These are phyloP conservation scores for Xylariaceae sp. DNA, from an alignment of 2,329 filamentous ascomycete species.

Conservation along the genomic window DNA sequence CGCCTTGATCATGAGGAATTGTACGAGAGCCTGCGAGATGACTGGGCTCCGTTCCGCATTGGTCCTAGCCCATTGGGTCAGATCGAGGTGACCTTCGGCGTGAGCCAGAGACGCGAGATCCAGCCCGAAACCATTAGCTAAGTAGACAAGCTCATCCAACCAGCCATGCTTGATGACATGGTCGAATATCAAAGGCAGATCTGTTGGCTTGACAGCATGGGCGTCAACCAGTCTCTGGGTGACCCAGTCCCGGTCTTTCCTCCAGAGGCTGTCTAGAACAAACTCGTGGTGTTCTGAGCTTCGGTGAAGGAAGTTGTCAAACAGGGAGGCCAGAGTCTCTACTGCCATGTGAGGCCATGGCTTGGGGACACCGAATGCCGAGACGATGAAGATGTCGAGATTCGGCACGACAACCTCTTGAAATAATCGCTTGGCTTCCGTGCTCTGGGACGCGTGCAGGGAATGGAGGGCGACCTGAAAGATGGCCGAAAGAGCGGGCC, in stretches of 20 bases:
- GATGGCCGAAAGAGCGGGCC: constrained; percentile 68
- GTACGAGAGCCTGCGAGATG: constrained; percentile 64
- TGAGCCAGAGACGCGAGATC: constrained; percentile 84
- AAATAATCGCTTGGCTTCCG: constrained; percentile 58
- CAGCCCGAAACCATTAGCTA: constrained; percentile 76
- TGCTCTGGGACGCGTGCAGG: constrained; percentile 51
- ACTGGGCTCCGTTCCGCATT: constrained; percentile 59
- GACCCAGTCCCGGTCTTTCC: constrained; percentile 83
- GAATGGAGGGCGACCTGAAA: constrained; percentile 58
- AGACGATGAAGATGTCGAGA: constrained; percentile 70
- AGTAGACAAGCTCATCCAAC: constrained; percentile 72
- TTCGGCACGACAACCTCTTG: constrained; percentile 64
- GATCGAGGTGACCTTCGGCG: constrained; percentile 69
- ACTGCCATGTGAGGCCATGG: constrained; percentile 69
- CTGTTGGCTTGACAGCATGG: constrained; percentile 62
- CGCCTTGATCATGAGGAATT: constrained; percentile 79
- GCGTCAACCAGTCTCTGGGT: constrained; percentile 69
- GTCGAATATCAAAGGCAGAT: constrained; percentile 64
- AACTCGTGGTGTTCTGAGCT: constrained; percentile 74
- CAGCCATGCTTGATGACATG: constrained; percentile 76
- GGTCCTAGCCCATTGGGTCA: constrained; percentile 71
- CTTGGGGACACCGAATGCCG: constrained; percentile 68
- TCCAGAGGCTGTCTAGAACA: constrained; percentile 86
- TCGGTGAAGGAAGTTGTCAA: constrained; percentile 77
- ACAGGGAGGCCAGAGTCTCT: constrained; percentile 68